Percentiles rank a stretch among this genome's conserved stretches.
Evolutionary conservation across 495 filamentous ascomycete species (phyloP).

Genomic region (Clavariopsis aquatica): DNA sequence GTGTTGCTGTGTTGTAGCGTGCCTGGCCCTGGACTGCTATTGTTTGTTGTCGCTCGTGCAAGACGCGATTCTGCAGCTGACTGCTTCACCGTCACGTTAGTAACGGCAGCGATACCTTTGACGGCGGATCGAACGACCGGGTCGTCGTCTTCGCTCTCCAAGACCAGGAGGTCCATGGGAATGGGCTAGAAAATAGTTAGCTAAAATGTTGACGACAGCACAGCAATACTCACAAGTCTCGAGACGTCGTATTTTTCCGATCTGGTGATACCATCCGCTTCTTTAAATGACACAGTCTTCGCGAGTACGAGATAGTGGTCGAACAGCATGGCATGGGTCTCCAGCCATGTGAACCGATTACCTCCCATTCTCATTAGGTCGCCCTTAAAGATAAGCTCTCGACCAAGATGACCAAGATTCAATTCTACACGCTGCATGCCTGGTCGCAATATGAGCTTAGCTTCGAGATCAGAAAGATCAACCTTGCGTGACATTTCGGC

Average conservation of each 20-base stretch:
- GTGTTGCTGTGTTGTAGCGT: slow-evolving; percentile 67
- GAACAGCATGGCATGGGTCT: slow-evolving; percentile 89
- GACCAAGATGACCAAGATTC: slow-evolving; percentile 86
- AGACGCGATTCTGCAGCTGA: slow-evolving; percentile 50
- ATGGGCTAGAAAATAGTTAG: slow-evolving; percentile 62
- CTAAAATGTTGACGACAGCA: slow-evolving; percentile 10
- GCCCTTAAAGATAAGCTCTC: slow-evolving; percentile 84
- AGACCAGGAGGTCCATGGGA: slow-evolving; percentile 90
- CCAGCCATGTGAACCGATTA: slow-evolving; percentile 85
- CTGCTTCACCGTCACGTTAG: slow-evolving; percentile 57
- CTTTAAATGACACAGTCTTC: slow-evolving; percentile 70
- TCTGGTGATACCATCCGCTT: slow-evolving; percentile 64
- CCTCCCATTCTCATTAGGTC: slow-evolving; percentile 86
- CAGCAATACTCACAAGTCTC: slow-evolving; percentile 63
- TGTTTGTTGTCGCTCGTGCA: slow-evolving; percentile 52
- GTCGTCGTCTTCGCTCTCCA: slow-evolving; percentile 90
- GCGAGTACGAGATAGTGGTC: slow-evolving; percentile 95
- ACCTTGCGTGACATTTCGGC: slow-evolving; percentile 91
- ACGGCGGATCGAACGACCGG: slow-evolving; percentile 78
- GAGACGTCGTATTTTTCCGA: slow-evolving; percentile 93
- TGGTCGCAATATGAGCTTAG: slow-evolving; percentile 78
- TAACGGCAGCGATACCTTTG: slow-evolving; percentile 71
- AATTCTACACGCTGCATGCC: slow-evolving; percentile 87
- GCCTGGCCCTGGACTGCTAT: slow-evolving; percentile 55
- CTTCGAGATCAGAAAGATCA: slow-evolving; percentile 79